Base-by-base conservation (phyloP, 257 asterid species). In the Thymus mandschuricus region DNA sequence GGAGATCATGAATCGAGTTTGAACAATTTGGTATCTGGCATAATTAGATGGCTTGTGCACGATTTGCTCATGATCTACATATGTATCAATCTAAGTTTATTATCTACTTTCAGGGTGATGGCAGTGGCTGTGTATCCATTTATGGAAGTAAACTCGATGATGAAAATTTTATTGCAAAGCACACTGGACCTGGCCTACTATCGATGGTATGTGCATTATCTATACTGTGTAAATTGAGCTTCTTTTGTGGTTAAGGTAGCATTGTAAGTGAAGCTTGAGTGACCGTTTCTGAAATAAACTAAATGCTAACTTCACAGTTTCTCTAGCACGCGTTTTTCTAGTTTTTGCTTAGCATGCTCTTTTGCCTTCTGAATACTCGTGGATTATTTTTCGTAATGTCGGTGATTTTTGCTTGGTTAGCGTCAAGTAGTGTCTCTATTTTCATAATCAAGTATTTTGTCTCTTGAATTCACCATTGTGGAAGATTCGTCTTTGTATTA, bases 81-180 rank as follows among this genome's bases (percentile, higher is more conserved):
- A 70, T 31, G 13, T 60, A 12, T 33, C 38, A 30, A 64, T 74
- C 44, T 45, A 46, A 21, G 77, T 73, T 77, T 61, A 55, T 4
- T 45, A 31, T 40, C 27, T n/a, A 15, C 71, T 76, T 76, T 28
- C 71, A 93, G 98, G 97, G 97, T 69, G 98, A 93, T 88, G 98
- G 98, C 35, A 93, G 92, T 74, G 98, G 98, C 40, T 93, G 96
- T 71, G 79, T 84, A 61, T 93, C 96, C 74, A 87, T 91, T 49
- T 89, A 91, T 51, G 98, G 98, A 58, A 93, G 98, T 83, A 93
- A 89, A 85, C 86, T 93, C 57, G 97, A 93, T 66, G 98, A 93
- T 79, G 98, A 93, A 85, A 91, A 91, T 79, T 93, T 93, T 80
- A 83, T 75, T 9, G 98, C 98, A 62, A 93, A 89, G 83, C 98